Evolutionary conservation across 495 filamentous ascomycete species (phyloP).

Genomic region (Penicillium daleae): DNA sequence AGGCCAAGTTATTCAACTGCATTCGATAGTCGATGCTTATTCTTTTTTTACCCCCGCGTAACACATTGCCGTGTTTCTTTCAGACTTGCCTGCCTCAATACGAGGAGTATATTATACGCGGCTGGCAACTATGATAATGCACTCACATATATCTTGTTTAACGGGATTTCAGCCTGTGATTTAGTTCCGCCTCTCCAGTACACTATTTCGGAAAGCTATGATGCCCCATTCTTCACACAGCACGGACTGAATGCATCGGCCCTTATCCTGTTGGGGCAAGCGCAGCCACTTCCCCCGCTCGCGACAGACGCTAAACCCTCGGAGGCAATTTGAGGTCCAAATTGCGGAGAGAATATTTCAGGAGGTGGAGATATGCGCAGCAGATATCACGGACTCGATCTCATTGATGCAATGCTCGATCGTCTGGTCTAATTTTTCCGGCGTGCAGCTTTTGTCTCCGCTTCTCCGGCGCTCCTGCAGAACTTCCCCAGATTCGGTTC

Average conservation of each 20-base stretch:
- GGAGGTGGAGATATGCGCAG: not conserved
- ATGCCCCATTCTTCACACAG: not conserved
- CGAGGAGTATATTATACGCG: not conserved
- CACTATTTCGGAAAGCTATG: not conserved
- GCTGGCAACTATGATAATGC: not conserved
- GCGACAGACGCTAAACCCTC: not conserved
- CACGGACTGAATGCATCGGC: not conserved
- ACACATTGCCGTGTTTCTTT: not conserved
- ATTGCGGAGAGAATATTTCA: not conserved
- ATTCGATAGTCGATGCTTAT: not conserved
- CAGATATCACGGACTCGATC: not conserved
- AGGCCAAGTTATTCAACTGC: not conserved
- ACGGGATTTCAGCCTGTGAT: not conserved
- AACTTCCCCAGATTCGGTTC: not conserved
- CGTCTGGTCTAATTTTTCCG: not conserved
- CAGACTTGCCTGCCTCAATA: not conserved
- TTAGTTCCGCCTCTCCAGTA: not conserved
- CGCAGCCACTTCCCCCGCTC: conserved; percentile 2
- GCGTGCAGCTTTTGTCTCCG: not conserved
- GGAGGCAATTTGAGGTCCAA: not conserved
- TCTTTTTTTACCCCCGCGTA: not conserved
- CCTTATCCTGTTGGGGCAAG: conserved; percentile 4
- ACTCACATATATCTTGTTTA: not conserved
- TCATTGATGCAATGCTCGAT: not conserved
- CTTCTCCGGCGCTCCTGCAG: not conserved